Percentiles rank a stretch among this genome's conserved stretches.
These are phyloP conservation scores for Trichoderma sp. DNA, from an alignment of 2,329 filamentous ascomycete species.

Conservation along the genomic window DNA sequence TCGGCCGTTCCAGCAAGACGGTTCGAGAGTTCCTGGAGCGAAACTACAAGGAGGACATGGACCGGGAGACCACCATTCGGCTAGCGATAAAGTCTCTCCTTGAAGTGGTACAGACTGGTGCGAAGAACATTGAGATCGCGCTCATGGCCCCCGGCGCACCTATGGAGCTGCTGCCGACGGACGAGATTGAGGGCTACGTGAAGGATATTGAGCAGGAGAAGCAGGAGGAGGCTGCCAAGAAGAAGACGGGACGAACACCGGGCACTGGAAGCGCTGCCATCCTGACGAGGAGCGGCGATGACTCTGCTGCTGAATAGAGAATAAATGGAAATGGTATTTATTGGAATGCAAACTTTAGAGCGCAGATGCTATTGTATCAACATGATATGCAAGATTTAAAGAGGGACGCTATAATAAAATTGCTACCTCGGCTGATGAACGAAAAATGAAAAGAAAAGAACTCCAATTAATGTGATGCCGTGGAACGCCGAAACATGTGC, in stretches of 20 bases:
- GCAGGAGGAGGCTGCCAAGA: slow-evolving; percentile 96
- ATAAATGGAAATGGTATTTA: slow-evolving; percentile 23
- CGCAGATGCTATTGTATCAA: slow-evolving; percentile 39
- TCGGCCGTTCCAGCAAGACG: slow-evolving; percentile 97
- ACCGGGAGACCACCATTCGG: slow-evolving; percentile 92
- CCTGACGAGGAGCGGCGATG: slow-evolving; percentile 60
- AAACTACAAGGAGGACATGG: slow-evolving; percentile 98
- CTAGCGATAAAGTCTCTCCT: slow-evolving; percentile 96
- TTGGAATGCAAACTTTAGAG: slow-evolving; percentile 28
- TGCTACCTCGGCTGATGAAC: slow-evolving; percentile 1
- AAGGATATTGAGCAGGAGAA: slow-evolving; percentile 99
- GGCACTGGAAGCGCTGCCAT: slow-evolving; percentile 70
- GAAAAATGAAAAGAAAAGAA: not conserved
- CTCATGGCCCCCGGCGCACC: slow-evolving; percentile 92
- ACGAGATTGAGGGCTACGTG: slow-evolving; percentile 95
- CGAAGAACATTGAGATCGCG: slow-evolving; percentile 99
- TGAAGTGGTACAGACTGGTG: slow-evolving; percentile 96
- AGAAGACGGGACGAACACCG: slow-evolving; percentile 80
- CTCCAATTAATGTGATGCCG: slow-evolving; percentile 22
- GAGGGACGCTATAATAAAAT: slow-evolving; percentile 27
- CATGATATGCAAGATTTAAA: slow-evolving; percentile 34
- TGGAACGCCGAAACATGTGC: slow-evolving; percentile 31
- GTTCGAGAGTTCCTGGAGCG: slow-evolving; percentile 97
- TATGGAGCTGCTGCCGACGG: slow-evolving; percentile 89
- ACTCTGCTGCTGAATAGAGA: slow-evolving; percentile 39